These are phyloP conservation scores for Paramecium octaurelia DNA, from an alignment of 73 alveolate genomes.

Conservation along the genomic window DNA sequence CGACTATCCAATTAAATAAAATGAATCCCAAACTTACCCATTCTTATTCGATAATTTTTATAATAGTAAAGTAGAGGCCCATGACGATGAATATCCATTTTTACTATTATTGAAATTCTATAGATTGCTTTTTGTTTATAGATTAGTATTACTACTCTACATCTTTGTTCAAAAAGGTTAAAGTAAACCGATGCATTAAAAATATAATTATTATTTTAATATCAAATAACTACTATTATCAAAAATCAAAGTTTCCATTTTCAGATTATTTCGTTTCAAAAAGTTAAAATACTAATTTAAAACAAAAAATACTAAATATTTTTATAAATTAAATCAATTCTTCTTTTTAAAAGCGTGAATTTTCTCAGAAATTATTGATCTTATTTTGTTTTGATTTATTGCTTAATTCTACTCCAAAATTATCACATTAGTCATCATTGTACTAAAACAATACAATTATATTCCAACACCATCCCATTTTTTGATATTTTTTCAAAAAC, in stretches of 20 bases:
- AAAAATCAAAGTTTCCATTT: not conserved
- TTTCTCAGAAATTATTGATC: not conserved
- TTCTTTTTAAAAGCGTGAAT: not conserved
- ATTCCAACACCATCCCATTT: no score
- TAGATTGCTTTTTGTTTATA: not conserved
- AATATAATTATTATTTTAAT: not conserved
- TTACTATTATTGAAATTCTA: not conserved
- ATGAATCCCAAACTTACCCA: not conserved
- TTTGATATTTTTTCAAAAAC: no score
- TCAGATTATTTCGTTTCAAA: not conserved
- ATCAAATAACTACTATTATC: not conserved
- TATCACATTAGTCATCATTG: no score
- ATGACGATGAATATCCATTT: not conserved
- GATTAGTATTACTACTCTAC: not conserved
- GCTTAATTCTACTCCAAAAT: not conserved
- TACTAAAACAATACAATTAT: no score
- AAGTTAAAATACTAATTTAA: not conserved
- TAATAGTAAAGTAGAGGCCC: not conserved
- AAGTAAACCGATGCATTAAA: not conserved
- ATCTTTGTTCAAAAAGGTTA: not conserved
- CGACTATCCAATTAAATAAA: not conserved
- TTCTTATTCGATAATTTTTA: not conserved
- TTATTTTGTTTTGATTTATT: no score
- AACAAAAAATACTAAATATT: not conserved
- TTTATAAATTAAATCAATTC: not conserved